These are phyloP conservation scores for Pseudocercospora musae DNA, from an alignment of 2,329 filamentous ascomycete species.

Conservation along the genomic window DNA sequence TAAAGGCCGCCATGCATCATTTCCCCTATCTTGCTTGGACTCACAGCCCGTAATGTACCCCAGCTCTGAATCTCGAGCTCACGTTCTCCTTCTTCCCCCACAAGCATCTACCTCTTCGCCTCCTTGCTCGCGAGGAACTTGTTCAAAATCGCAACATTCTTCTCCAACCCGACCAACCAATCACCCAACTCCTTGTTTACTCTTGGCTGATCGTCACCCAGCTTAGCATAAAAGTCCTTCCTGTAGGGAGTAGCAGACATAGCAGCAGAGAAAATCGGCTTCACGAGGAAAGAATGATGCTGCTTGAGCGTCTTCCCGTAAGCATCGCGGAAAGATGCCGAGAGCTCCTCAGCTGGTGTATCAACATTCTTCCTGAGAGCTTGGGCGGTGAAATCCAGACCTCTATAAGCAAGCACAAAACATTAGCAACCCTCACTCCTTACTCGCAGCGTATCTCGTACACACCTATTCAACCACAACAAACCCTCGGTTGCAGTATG, in stretches of 20 bases:
- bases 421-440: not conserved
- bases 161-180: conserved; percentile 76
- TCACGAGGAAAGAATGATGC: conserved; percentile 83
- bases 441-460: not conserved
- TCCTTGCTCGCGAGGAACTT: conserved; percentile 57
- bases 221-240: conserved; percentile 87
- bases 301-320: conserved; percentile 87
- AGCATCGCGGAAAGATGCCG: conserved; percentile 78
- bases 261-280: conserved; percentile 87
- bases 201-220: conserved; percentile 64
- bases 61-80: not conserved
- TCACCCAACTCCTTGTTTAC: conserved; percentile 62
- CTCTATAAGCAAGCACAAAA: conserved; percentile 52
- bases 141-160: conserved; percentile 73
- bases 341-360: conserved; percentile 69
- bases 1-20: not conserved
- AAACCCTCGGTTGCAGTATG: conserved; percentile 85
- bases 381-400: conserved; percentile 88
- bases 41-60: not conserved
- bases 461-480: conserved; percentile 83
- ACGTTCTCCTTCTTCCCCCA: not conserved
- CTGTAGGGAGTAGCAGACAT: conserved; percentile 93
- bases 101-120: conserved; percentile 33
- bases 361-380: conserved; percentile 74
- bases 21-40: not conserved